Conservation (phyloP, 2,329 filamentous ascomycete species). For the Hirsutella thompsonii region DNA sequence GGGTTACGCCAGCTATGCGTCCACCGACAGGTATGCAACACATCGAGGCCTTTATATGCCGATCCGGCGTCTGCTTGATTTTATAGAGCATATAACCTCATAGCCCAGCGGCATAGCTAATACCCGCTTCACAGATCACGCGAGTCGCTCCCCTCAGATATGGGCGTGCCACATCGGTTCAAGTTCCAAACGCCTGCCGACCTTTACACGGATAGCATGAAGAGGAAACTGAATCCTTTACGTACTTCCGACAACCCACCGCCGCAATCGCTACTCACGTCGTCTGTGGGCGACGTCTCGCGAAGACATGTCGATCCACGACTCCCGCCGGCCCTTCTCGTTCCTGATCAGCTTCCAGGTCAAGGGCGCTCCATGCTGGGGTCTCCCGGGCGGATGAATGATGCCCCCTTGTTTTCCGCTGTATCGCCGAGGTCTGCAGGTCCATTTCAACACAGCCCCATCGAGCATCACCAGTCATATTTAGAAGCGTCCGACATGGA, state of each 20-base stretch:
- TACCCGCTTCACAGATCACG: slow-evolving; percentile 20
- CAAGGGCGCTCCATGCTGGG: slow-evolving; percentile 27
- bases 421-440: slow-evolving; percentile 28
- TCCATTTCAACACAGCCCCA: slow-evolving; percentile 24
- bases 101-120: neutral
- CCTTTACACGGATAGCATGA: slow-evolving; percentile 35
- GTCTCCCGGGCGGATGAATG: slow-evolving; percentile 28
- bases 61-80: too few species aligned
- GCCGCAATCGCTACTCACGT: slow-evolving; percentile 29
- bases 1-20: slow-evolving; percentile 29
- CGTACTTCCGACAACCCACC: slow-evolving; percentile 32
- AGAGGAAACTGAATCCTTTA: slow-evolving; percentile 41
- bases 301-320: slow-evolving; percentile 26
- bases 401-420: slow-evolving; percentile 34
- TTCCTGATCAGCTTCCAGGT: slow-evolving; percentile 33
- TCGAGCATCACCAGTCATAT: slow-evolving; percentile 28
- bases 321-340: slow-evolving; percentile 21
- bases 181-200: slow-evolving; percentile 32
- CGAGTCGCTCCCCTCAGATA: slow-evolving; percentile 24
- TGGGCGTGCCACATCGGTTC: slow-evolving; percentile 37
- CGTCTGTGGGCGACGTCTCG: slow-evolving; percentile 25
- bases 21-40: slow-evolving; percentile 20
- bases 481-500: slow-evolving; percentile 32
- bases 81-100: too few species aligned
- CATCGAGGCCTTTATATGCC: neutral